phyloP scores from a whole-genome alignment of 257 asterid species.

The Avicennia marina region DNA sequence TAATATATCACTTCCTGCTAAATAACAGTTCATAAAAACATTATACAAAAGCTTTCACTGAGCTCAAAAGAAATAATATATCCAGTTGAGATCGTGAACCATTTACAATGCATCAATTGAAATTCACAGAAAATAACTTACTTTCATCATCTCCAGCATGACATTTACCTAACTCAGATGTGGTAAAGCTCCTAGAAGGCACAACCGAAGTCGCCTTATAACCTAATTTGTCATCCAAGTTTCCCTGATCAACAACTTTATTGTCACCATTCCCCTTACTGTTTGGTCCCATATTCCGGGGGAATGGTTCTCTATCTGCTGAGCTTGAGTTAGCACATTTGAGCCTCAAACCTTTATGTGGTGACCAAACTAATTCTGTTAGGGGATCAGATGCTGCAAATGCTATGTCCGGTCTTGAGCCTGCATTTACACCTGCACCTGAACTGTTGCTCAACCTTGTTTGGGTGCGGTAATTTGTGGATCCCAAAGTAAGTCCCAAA shows the following conservation, averaged over 20 bases:
- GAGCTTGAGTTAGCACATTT: constrained; percentile 38
- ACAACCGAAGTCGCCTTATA: constrained; percentile 1
- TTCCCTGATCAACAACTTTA: constrained; percentile 21
- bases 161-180: neutral
- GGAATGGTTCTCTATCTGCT: constrained; percentile 30
- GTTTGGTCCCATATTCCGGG: constrained; percentile 36
- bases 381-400: constrained; percentile 60
- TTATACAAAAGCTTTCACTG: neutral
- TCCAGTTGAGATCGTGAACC: no score
- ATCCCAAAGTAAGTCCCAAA: constrained; percentile 48
- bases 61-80: neutral
- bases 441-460: constrained; percentile 19
- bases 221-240: constrained; percentile 13
- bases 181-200: constrained; percentile 9
- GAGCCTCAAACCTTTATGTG: constrained; percentile 50
- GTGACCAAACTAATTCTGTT: constrained; percentile 77
- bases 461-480: constrained; percentile 21
- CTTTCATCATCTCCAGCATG: constrained; percentile 12
- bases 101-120: no score
- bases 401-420: constrained; percentile 34
- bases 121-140: constrained; percentile 2
- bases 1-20: constrained; percentile 33
- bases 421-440: constrained; percentile 96
- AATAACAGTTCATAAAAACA: constrained; percentile 9
- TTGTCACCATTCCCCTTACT: constrained; percentile 19